Percentiles rank a stretch among this genome's conserved stretches.
phyloP scores from a whole-genome alignment of 1,284 basidiomycete species.

The Cryptococcus hybrid region DNA sequence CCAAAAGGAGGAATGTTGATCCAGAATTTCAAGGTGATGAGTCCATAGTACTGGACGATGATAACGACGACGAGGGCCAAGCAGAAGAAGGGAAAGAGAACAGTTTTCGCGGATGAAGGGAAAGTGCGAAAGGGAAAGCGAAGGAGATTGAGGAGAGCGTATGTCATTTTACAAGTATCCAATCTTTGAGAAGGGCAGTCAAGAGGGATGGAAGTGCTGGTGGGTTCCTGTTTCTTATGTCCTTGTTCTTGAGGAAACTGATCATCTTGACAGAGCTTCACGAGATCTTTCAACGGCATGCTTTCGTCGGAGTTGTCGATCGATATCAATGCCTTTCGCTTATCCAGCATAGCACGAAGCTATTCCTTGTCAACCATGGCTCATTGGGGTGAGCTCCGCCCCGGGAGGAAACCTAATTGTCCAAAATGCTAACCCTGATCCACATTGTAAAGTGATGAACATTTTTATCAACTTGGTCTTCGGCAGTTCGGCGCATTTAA shows the following conservation, averaged over 20 bases:
- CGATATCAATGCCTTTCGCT: constrained; percentile 69
- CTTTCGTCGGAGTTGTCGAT: constrained; percentile 92
- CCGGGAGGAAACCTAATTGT: background rate
- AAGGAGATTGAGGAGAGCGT: constrained; percentile 71
- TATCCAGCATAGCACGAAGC: constrained; percentile 81
- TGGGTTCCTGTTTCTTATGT: constrained; percentile 49
- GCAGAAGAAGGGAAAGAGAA: constrained; percentile 14
- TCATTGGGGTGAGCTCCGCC: constrained; percentile 64
- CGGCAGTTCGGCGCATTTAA: constrained; percentile 86
- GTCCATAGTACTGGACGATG: constrained; percentile 3
- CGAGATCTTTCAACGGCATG: constrained; percentile 81
- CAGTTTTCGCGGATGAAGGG: constrained; percentile 9
- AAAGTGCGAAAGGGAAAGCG: constrained; percentile 30
- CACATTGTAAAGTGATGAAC: constrained; percentile 66
- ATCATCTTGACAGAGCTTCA: constrained; percentile 60
- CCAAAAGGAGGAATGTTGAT: constrained; percentile 11
- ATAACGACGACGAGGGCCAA: constrained; percentile 24
- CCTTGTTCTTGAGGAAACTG: background rate
- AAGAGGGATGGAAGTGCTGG: constrained; percentile 65
- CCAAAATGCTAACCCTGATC: background rate
- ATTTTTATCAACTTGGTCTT: constrained; percentile 92
- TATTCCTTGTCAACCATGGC: constrained; percentile 86
- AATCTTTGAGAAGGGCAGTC: constrained; percentile 63
- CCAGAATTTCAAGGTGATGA: background rate
- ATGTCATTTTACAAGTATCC: constrained; percentile 78